phyloP scores from a whole-genome alignment of 345 rosid species.

The Conringia planisiliqua region DNA sequence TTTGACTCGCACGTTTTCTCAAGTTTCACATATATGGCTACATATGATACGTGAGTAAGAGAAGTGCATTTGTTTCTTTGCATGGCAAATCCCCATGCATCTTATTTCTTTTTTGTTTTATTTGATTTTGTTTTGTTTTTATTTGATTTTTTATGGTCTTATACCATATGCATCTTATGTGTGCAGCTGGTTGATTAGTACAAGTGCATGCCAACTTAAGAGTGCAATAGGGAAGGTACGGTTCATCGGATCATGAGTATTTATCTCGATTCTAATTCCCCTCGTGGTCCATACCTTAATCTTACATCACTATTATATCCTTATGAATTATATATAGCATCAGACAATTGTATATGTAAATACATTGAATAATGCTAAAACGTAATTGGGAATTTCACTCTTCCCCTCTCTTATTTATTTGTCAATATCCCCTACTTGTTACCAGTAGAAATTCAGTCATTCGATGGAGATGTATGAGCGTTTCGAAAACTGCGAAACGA shows the following conservation, averaged over 20 bases:
- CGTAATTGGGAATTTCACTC: background rate
- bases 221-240: slow-evolving; percentile 29
- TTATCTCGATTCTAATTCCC: slow-evolving; percentile 26
- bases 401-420: background rate
- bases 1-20: slow-evolving; percentile 26
- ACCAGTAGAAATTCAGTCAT: background rate
- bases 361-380: background rate
- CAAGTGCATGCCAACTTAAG: slow-evolving; percentile 35
- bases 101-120: background rate
- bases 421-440: slow-evolving; percentile 8
- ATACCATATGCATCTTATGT: slow-evolving; percentile 1
- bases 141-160: background rate
- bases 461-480: slow-evolving; percentile 15
- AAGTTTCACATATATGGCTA: slow-evolving; percentile 32
- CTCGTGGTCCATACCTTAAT: slow-evolving; percentile 27
- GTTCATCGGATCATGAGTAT: slow-evolving; percentile 35
- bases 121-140: background rate
- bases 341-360: background rate
- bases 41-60: slow-evolving; percentile 28
- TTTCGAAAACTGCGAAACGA: background rate
- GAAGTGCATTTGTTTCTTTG: slow-evolving; percentile 33
- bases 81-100: slow-evolving; percentile 35
- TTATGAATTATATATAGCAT: background rate
- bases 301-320: slow-evolving; percentile 23
- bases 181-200: slow-evolving; percentile 33